Evolutionary conservation across 2,329 filamentous ascomycete genomes (phyloP).

Genomic region (Arthrobotrys pseudoclavata): DNA sequence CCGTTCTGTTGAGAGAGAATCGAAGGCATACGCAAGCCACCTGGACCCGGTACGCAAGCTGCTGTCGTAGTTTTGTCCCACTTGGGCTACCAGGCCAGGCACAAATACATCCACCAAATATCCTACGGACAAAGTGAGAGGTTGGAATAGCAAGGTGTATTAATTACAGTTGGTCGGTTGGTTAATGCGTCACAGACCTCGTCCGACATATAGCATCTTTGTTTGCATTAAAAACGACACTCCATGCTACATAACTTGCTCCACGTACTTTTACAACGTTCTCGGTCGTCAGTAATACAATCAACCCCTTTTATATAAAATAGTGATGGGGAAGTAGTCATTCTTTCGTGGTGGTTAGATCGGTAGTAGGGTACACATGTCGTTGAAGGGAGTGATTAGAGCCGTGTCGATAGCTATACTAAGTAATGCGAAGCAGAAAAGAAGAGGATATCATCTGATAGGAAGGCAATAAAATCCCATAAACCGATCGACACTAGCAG

Average conservation of each 20-base stretch:
- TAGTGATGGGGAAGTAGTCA: neutral
- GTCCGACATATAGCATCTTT: neutral
- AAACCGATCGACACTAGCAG: neutral
- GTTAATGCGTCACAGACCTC: neutral
- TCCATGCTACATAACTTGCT: no score
- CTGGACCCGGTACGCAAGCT: slow-evolving; percentile 8
- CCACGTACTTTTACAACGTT: no score
- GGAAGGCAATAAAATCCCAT: neutral
- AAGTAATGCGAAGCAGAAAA: neutral
- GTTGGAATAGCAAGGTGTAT: neutral
- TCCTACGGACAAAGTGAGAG: neutral
- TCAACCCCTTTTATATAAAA: neutral
- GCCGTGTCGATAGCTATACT: neutral
- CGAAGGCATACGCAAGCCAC: slow-evolving; percentile 1
- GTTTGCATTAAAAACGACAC: no score
- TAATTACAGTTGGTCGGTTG: neutral
- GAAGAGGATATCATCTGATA: neutral
- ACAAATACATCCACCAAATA: neutral
- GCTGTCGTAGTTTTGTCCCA: slow-evolving; percentile 20
- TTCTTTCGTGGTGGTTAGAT: neutral
- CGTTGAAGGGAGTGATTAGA: neutral
- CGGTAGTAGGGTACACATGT: neutral
- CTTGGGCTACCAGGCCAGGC: slow-evolving; percentile 8
- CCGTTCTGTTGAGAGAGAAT: neutral
- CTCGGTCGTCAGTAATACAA: neutral